phyloP scores from a whole-genome alignment of 768 basidiomycete species.

The Suillus fuscotomentosus region DNA sequence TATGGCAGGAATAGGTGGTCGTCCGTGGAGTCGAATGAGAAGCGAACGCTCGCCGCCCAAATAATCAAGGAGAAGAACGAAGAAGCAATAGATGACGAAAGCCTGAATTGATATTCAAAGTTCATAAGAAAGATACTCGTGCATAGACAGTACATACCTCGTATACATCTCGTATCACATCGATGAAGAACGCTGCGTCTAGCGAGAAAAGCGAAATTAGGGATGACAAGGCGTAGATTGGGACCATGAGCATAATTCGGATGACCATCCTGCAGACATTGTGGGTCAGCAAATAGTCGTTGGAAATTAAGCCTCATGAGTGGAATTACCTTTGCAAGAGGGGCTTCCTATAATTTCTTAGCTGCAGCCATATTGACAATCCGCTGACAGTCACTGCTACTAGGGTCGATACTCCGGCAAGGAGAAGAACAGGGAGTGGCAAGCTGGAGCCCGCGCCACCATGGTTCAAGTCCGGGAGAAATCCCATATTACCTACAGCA shows the following conservation, averaged over 20 bases:
- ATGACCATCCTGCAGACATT: conserved; percentile 69
- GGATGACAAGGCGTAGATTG: conserved; percentile 87
- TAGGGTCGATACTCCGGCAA: conserved; percentile 62
- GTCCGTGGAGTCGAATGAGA: conserved; percentile 87
- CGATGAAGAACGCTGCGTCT: conserved; percentile 95
- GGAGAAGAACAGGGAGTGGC: conserved; percentile 52
- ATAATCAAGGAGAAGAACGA: conserved; percentile 76
- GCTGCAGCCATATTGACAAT: conserved; percentile 74
- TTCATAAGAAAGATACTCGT: background rate
- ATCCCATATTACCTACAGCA: conserved; percentile 8
- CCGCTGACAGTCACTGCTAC: conserved; percentile 73
- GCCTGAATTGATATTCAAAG: conserved; percentile 47
- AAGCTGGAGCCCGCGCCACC: conserved; percentile 62
- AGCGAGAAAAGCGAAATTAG: conserved; percentile 92
- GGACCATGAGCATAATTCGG: conserved; percentile 96
- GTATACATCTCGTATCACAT: conserved; percentile 92
- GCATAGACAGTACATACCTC: conserved; percentile 57
- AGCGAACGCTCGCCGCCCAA: conserved; percentile 93
- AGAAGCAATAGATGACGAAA: conserved; percentile 94
- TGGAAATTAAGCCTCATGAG: background rate
- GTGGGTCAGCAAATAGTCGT: background rate
- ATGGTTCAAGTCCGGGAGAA: conserved; percentile 19
- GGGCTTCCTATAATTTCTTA: conserved; percentile 86
- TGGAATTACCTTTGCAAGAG: conserved; percentile 63
- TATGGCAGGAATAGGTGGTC: conserved; percentile 82